Evolutionary conservation across 176 grass and related monocot species (phyloP).

Genomic region (Calamus simplicifolius): DNA sequence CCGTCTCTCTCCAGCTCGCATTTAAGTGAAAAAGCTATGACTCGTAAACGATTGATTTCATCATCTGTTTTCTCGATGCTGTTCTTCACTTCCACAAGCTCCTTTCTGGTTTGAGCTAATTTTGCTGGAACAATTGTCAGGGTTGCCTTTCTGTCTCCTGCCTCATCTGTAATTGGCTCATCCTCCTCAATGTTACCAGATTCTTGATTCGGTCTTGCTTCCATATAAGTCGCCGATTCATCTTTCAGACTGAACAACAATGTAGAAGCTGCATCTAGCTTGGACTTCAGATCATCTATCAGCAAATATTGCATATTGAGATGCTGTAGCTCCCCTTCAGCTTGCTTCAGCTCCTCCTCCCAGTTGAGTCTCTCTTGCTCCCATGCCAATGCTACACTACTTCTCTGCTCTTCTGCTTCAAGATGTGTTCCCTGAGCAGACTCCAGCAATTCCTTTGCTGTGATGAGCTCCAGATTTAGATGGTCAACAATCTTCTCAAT

Average conservation of each 20-base stretch:
- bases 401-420: conserved; percentile 52
- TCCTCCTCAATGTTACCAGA: conserved; percentile 1
- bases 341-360: conserved; percentile 59
- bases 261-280: conserved; percentile 33
- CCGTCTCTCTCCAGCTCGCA: conserved; percentile 8
- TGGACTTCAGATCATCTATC: conserved; percentile 45
- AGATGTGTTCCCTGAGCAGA: conserved; percentile 54
- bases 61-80: conserved; percentile 3
- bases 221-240: conserved; percentile 37
- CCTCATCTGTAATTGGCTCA: no score
- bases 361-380: conserved; percentile 43
- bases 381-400: conserved; percentile 39
- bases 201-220: conserved; percentile 15
- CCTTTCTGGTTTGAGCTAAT: neutral
- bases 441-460: conserved; percentile 38
- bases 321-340: conserved; percentile 36
- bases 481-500: conserved; percentile 51
- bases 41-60: conserved; percentile 9
- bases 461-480: conserved; percentile 48
- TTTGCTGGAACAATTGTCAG: no score
- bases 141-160: no score
- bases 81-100: neutral
- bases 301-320: conserved; percentile 22
- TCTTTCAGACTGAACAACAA: conserved; percentile 34
- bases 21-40: conserved; percentile 2